Conservation (phyloP, 768 basidiomycete genomes). For the Boletus rubroflammeus region DNA sequence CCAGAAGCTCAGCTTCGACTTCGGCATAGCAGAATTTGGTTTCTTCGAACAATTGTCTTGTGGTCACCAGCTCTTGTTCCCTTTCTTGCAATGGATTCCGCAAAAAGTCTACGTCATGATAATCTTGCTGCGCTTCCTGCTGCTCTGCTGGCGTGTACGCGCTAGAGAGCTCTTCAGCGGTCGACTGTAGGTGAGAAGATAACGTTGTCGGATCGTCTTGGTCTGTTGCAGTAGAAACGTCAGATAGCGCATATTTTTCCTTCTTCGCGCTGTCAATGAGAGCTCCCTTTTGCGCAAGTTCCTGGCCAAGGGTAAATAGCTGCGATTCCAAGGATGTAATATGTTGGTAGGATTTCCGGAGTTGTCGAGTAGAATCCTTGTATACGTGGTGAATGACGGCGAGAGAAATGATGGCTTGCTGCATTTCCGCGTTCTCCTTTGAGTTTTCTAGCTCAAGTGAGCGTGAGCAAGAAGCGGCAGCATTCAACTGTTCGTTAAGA, state of each 20-base stretch:
- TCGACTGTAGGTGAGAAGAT: not conserved
- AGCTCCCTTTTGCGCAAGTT: constrained; percentile 9
- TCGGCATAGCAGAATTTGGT: constrained; percentile 34
- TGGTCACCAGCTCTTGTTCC: constrained; percentile 33
- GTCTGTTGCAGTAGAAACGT: not conserved
- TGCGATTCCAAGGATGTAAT: constrained; percentile 17
- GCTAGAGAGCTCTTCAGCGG: not conserved
- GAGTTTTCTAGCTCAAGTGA: constrained; percentile 12
- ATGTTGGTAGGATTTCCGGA: constrained; percentile 7
- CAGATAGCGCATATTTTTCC: constrained; percentile 10
- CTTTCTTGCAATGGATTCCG: constrained; percentile 36
- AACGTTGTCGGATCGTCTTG: not conserved
- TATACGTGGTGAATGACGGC: constrained; percentile 22
- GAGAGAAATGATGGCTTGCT: constrained; percentile 22
- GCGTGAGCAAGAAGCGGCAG: constrained; percentile 2
- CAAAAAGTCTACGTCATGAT: constrained; percentile 34
- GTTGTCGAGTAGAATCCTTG: constrained; percentile 10
- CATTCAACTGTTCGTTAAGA: constrained; percentile 10
- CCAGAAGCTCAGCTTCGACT: constrained; percentile 31
- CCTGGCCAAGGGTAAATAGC: constrained; percentile 10
- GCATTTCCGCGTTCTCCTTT: constrained; percentile 4
- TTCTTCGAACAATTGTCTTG: constrained; percentile 33
- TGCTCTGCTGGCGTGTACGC: not conserved
- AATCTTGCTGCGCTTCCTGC: not conserved
- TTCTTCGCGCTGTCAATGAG: constrained; percentile 6